phyloP scores from a whole-genome alignment of 768 basidiomycete genomes.

The Kwoniella newhampshirensis region DNA sequence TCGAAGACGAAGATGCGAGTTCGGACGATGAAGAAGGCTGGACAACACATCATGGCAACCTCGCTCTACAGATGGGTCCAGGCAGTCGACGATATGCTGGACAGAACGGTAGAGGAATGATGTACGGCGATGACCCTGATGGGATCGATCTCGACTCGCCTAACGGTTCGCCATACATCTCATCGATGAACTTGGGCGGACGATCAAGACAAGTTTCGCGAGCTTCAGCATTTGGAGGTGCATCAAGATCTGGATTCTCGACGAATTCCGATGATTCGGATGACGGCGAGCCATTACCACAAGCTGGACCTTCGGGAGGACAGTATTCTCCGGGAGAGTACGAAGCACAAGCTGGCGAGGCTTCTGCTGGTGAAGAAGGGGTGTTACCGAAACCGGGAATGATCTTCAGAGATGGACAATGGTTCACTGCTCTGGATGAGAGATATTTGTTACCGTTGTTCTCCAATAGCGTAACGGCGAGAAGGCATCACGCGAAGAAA shows the following conservation, averaged over 20 bases:
- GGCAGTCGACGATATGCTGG: conserved; percentile 43
- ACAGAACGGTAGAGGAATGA: conserved; percentile 38
- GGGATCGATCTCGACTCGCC: conserved; percentile 37
- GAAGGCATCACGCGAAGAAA: conserved; percentile 45
- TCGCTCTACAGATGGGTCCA: conserved; percentile 42
- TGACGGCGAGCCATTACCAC: conserved; percentile 42
- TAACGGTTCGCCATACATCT: conserved; percentile 38
- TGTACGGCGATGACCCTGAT: conserved; percentile 44
- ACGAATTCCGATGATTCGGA: conserved; percentile 45
- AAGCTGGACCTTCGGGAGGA: conserved; percentile 30
- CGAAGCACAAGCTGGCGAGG: conserved; percentile 20
- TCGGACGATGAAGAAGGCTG: conserved; percentile 56
- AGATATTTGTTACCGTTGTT: conserved; percentile 89
- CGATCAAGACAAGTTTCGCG: conserved; percentile 11
- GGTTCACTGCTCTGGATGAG: conserved; percentile 95
- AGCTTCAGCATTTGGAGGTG: conserved; percentile 15
- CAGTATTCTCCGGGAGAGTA: conserved; percentile 19
- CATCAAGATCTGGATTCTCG: conserved; percentile 43
- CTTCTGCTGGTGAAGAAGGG: conserved; percentile 11
- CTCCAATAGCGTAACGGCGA: conserved; percentile 51
- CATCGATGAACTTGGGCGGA: conserved; percentile 1
- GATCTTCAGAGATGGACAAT: conserved; percentile 70
- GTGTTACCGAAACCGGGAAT: conserved; percentile 38
- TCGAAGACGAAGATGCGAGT: conserved; percentile 83
- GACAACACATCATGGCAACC: conserved; percentile 40